phyloP scores from a whole-genome alignment of 2,329 filamentous ascomycete species.

The Escovopsis sp. region DNA sequence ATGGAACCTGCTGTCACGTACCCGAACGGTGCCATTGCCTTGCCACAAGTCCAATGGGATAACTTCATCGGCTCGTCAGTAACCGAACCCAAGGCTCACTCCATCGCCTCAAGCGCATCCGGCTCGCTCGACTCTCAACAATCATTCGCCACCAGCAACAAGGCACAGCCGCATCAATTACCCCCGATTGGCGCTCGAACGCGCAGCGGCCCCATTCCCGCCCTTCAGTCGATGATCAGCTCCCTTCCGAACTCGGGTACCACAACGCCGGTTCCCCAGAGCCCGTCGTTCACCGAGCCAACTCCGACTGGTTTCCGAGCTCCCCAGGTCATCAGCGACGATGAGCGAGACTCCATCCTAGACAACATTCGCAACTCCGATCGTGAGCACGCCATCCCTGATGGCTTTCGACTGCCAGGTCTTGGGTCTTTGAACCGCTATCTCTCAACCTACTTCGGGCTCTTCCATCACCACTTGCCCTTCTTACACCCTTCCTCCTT shows the following conservation, averaged over 20 bases:
- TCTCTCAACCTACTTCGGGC: conserved; percentile 86
- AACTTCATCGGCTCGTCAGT: conserved; percentile 61
- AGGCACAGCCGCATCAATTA: conserved; percentile 46
- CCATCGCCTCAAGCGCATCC: conserved; percentile 50
- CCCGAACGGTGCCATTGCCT: conserved; percentile 60
- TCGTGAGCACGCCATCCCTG: conserved; percentile 66
- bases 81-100: conserved; percentile 60
- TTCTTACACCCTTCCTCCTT: conserved; percentile 93
- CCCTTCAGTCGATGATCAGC: conserved; percentile 57
- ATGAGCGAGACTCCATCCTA: conserved; percentile 71
- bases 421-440: conserved; percentile 77
- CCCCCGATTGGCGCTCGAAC: conserved; percentile 53
- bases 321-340: conserved; percentile 70
- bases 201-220: conserved; percentile 45
- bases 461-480: conserved; percentile 93
- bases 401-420: conserved; percentile 77
- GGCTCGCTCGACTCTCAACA: conserved; percentile 54
- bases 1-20: conserved; percentile 70
- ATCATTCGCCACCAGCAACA: conserved; percentile 45
- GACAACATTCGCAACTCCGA: conserved; percentile 76
- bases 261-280: conserved; percentile 58
- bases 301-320: conserved; percentile 55
- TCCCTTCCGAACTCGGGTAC: conserved; percentile 55
- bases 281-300: conserved; percentile 52
- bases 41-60: conserved; percentile 87